Evolutionary conservation across 2,329 filamentous ascomycete species (phyloP).

Genomic region (Penicillium palitans): DNA sequence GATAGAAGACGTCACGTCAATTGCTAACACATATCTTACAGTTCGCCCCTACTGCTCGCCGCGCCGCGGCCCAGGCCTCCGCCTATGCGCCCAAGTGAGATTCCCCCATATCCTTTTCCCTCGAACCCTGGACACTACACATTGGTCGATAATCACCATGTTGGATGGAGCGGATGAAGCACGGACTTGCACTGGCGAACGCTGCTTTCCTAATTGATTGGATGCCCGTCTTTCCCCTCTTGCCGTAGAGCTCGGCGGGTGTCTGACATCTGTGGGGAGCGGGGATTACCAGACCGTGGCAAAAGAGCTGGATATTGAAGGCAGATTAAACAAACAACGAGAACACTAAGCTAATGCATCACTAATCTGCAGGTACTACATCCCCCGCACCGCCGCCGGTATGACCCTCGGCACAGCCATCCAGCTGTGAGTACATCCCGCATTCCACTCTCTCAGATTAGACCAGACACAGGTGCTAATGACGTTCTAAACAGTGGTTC

Average conservation of each 20-base stretch:
- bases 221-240: not conserved
- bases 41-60: constrained; percentile 40
- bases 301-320: not conserved
- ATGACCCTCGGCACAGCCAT: constrained; percentile 44
- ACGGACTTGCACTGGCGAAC: not conserved
- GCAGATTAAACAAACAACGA: not conserved
- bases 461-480: constrained; percentile 19
- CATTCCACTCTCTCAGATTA: not conserved
- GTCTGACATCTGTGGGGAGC: not conserved
- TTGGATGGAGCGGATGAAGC: not conserved
- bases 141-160: not conserved
- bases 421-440: constrained; percentile 47
- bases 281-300: not conserved
- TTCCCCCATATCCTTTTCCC: constrained; percentile 3
- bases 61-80: constrained; percentile 49
- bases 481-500: constrained; percentile 37
- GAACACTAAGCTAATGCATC: constrained; percentile 8
- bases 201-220: not conserved
- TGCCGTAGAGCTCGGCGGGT: not conserved
- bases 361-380: constrained; percentile 49
- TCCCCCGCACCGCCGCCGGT: constrained; percentile 51
- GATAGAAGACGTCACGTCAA: not conserved
- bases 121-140: constrained; percentile 1
- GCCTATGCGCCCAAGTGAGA: constrained; percentile 60
- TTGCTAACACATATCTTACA: constrained; percentile 26